Evolutionary conservation across 306 rosid species (phyloP).

Genomic region (Trichosanthes cucumerina): DNA sequence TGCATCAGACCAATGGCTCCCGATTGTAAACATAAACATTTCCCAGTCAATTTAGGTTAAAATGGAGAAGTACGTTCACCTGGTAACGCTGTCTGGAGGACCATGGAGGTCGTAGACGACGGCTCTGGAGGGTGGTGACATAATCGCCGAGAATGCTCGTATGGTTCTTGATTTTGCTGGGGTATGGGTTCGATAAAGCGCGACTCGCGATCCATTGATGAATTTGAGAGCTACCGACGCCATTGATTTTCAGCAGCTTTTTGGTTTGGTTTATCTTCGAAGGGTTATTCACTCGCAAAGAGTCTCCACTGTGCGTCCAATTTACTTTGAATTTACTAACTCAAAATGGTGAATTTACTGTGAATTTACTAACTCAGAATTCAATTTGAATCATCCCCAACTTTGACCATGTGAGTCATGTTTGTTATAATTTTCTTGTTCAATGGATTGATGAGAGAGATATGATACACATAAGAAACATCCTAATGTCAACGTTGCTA

Average conservation of each 20-base stretch:
- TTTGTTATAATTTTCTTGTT: too few species aligned
- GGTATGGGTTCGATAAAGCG: not conserved
- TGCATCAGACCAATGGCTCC: slow-evolving; percentile 15
- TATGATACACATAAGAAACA: too few species aligned
- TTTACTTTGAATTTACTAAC: too few species aligned
- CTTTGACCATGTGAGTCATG: too few species aligned
- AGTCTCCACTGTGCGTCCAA: not conserved
- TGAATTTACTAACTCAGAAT: too few species aligned
- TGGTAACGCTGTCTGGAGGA: slow-evolving; percentile 64
- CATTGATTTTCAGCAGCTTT: not conserved
- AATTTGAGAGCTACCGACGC: not conserved
- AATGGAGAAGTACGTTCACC: slow-evolving; percentile 6
- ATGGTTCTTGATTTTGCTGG: slow-evolving; percentile 1
- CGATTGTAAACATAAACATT: not conserved
- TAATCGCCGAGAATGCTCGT: slow-evolving; percentile 40
- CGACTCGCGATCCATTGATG: not conserved
- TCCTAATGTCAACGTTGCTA: too few species aligned
- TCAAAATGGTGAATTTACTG: too few species aligned
- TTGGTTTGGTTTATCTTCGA: too few species aligned
- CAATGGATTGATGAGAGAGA: too few species aligned
- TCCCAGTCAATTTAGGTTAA: not conserved
- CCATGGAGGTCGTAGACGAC: slow-evolving; percentile 69
- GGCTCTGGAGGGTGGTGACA: slow-evolving; percentile 88
- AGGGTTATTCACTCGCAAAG: too few species aligned
- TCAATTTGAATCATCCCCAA: too few species aligned